These are phyloP conservation scores for Yarrowia alimentaria DNA, from an alignment of 805 yeast species.

Conservation along the genomic window DNA sequence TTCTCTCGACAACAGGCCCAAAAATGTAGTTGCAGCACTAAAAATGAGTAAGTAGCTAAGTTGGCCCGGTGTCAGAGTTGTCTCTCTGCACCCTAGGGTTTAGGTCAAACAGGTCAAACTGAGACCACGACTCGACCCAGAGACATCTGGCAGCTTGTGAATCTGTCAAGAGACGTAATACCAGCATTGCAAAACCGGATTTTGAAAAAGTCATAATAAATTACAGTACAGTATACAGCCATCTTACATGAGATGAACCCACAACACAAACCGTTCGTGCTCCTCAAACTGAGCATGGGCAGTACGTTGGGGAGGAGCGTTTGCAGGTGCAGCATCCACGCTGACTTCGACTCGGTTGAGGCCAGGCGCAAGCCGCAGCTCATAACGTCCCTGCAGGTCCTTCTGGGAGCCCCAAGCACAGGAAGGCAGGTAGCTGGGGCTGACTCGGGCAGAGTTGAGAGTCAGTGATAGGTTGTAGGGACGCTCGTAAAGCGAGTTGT, in stretches of 20 bases:
- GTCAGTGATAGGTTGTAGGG: slow-evolving; percentile 38
- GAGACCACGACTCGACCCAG: no score
- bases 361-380: slow-evolving; percentile 39
- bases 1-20: no score
- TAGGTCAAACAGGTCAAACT: no score
- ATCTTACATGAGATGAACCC: slow-evolving; percentile 29
- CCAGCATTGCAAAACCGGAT: not conserved
- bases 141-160: no score
- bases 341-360: slow-evolving; percentile 40
- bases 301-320: slow-evolving; percentile 24
- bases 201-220: slow-evolving; percentile 3
- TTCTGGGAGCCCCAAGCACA: slow-evolving; percentile 33
- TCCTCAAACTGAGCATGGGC: slow-evolving; percentile 29
- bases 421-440: slow-evolving; percentile 33
- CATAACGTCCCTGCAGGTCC: slow-evolving; percentile 36
- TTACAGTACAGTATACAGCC: slow-evolving; percentile 2
- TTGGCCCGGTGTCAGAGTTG: no score
- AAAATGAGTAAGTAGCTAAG: no score
- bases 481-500: slow-evolving; percentile 42
- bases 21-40: no score
- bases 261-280: slow-evolving; percentile 30
- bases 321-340: slow-evolving; percentile 33
- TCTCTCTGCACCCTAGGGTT: no score
- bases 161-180: no score
- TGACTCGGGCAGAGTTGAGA: slow-evolving; percentile 38